These are phyloP conservation scores for Termitomyces sp. DNA, from an alignment of 768 basidiomycete genomes.

Conservation along the genomic window DNA sequence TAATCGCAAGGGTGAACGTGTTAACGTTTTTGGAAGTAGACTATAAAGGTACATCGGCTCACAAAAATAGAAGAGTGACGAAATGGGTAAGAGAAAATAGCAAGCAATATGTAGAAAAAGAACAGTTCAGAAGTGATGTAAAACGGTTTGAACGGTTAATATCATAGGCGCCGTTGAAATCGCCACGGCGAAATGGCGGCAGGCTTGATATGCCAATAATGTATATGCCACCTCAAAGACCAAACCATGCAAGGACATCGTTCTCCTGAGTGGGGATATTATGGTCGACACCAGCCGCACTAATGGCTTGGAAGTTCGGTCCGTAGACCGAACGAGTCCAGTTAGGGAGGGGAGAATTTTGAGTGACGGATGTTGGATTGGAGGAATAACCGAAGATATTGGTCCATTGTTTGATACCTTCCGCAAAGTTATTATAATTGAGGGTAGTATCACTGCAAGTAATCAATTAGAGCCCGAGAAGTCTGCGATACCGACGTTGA, in stretches of 20 bases:
- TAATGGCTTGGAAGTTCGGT: slow-evolving; percentile 44
- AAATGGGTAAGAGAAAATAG: too few species aligned
- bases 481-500: neutral
- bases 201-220: slow-evolving; percentile 8
- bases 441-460: slow-evolving; percentile 43
- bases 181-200: slow-evolving; percentile 9
- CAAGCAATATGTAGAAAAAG: too few species aligned
- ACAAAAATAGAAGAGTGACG: too few species aligned
- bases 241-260: slow-evolving; percentile 45
- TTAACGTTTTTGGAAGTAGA: too few species aligned
- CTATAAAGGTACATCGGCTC: too few species aligned
- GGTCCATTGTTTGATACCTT: slow-evolving; percentile 55
- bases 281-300: slow-evolving; percentile 44
- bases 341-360: slow-evolving; percentile 37
- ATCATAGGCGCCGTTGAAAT: neutral
- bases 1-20: too few species aligned
- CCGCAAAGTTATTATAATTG: slow-evolving; percentile 43
- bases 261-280: slow-evolving; percentile 45
- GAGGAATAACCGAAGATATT: slow-evolving; percentile 44
- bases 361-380: slow-evolving; percentile 34
- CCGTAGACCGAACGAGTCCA: slow-evolving; percentile 49
- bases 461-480: neutral
- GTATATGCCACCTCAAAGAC: slow-evolving; percentile 22
- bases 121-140: too few species aligned
- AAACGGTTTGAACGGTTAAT: too few species aligned